phyloP scores from a whole-genome alignment of 106 monocot species.

The Dendrobium officinale region DNA sequence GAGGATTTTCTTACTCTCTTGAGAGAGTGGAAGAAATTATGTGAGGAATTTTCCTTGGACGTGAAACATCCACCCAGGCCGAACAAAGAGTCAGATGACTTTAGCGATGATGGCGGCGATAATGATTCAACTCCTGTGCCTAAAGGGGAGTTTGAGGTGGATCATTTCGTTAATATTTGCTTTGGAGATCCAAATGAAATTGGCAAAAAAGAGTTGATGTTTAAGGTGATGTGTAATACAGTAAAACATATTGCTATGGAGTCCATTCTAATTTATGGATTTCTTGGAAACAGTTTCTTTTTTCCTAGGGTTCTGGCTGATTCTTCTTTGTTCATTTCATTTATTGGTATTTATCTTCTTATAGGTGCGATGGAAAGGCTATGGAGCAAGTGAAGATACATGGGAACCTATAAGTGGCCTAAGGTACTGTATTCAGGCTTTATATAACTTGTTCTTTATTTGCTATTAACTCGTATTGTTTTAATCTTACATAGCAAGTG shows the following conservation, averaged over 20 bases:
- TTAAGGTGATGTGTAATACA: conserved; percentile 38
- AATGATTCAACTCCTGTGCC: conserved; percentile 6
- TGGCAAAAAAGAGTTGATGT: conserved; percentile 43
- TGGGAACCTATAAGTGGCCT: conserved; percentile 55
- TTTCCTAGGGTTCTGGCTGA: background rate
- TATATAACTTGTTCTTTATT: background rate
- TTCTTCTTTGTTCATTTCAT: no score
- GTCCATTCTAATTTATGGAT: background rate
- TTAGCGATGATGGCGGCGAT: conserved; percentile 26
- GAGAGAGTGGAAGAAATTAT: conserved; percentile 65
- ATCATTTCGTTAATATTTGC: conserved; percentile 54
- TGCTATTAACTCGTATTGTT: background rate
- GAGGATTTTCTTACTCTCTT: conserved; percentile 69
- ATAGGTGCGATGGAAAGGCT: conserved; percentile 68
- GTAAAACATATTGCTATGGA: background rate
- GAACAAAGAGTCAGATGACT: conserved; percentile 14
- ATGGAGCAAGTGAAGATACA: conserved; percentile 44
- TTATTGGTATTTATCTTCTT: background rate
- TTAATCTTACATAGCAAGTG: conserved; percentile 31
- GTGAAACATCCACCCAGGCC: conserved; percentile 4
- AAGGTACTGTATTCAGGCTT: conserved; percentile 18
- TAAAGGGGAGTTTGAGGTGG: conserved; percentile 64
- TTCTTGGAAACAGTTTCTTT: background rate
- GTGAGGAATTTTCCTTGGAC: conserved; percentile 23
- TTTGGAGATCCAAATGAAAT: conserved; percentile 56